Percentiles rank a stretch among this genome's conserved stretches.
Evolutionary conservation across 2,329 filamentous ascomycete genomes (phyloP).

Genomic region (Verticillium isaacii): DNA sequence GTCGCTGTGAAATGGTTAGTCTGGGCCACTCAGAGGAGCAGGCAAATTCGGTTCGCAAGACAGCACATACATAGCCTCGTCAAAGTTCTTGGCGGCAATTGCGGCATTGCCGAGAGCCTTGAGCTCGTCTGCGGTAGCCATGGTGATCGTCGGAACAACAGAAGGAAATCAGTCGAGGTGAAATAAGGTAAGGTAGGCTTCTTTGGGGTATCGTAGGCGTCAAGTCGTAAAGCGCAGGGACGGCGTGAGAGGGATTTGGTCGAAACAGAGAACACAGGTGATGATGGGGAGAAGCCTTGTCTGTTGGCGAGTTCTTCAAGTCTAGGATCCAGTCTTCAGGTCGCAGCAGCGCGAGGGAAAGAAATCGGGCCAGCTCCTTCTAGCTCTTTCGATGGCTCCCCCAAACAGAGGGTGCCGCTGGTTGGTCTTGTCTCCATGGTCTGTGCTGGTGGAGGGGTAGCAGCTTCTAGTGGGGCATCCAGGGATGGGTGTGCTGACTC

Average conservation of each 20-base stretch:
- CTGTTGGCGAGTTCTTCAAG: background rate
- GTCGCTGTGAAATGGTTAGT: slow-evolving; percentile 51
- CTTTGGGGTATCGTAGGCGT: background rate
- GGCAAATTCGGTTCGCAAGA: background rate
- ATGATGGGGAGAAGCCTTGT: slow-evolving; percentile 1
- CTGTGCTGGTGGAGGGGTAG: slow-evolving; percentile 8
- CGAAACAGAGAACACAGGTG: slow-evolving; percentile 2
- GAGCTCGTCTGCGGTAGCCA: slow-evolving; percentile 69
- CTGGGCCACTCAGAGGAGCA: background rate
- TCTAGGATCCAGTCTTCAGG: background rate
- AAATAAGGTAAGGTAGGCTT: background rate
- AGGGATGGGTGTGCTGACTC: background rate
- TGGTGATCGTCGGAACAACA: slow-evolving; percentile 19
- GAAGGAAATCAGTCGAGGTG: slow-evolving; percentile 6
- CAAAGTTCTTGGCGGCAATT: slow-evolving; percentile 95
- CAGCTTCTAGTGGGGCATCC: background rate
- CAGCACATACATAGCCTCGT: slow-evolving; percentile 80
- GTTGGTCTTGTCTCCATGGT: slow-evolving; percentile 25
- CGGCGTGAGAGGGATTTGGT: slow-evolving; percentile 2
- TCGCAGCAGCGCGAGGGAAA: slow-evolving; percentile 7
- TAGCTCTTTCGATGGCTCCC: slow-evolving; percentile 36
- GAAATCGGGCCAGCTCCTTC: slow-evolving; percentile 25
- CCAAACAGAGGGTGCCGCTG: slow-evolving; percentile 1
- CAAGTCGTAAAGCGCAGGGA: background rate
- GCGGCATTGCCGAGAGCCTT: slow-evolving; percentile 99